Percentiles rank a stretch among this genome's conserved stretches.
Evolutionary conservation across 1,139 yeast genomes (phyloP).

Genomic region (Hyphopichia pseudoburtonii): DNA sequence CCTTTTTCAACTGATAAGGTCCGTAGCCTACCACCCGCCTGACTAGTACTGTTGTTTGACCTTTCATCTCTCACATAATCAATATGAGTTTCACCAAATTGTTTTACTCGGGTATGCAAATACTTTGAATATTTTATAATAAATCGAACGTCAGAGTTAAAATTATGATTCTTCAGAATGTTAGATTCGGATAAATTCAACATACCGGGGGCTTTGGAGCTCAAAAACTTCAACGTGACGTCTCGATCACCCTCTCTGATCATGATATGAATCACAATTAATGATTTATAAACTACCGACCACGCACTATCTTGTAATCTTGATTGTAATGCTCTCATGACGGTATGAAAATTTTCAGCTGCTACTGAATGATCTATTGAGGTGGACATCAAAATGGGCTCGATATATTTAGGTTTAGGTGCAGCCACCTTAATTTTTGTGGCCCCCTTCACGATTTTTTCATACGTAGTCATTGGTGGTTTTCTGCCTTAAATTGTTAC

Average conservation of each 20-base stretch:
- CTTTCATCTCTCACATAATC: conserved; percentile 80
- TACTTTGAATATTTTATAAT: conserved; percentile 72
- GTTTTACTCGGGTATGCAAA: conserved; percentile 65
- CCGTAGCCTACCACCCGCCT: conserved; percentile 66
- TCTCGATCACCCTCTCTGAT: conserved; percentile 85
- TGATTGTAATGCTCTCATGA: conserved; percentile 60
- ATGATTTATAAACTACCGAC: conserved; percentile 85
- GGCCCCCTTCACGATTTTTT: conserved; percentile 49
- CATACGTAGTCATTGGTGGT: conserved; percentile 51
- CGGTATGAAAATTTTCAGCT: conserved; percentile 62
- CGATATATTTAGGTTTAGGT: conserved; percentile 92
- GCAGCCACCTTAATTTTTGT: conserved; percentile 79
- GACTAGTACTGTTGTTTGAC: conserved; percentile 42
- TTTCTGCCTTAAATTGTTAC: no score
- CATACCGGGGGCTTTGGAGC: conserved; percentile 54
- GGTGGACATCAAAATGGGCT: conserved; percentile 86
- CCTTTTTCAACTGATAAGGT: conserved; percentile 74
- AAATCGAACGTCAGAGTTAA: conserved; percentile 58
- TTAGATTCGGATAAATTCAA: conserved; percentile 46
- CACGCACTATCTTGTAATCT: conserved; percentile 80
- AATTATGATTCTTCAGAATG: conserved; percentile 29
- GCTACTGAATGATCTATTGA: conserved; percentile 37
- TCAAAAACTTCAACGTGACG: conserved; percentile 64
- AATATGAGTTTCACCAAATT: conserved; percentile 59
- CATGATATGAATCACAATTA: conserved; percentile 86